Percentiles rank a stretch among this genome's conserved stretches.
Conservation (phyloP, 2,329 filamentous ascomycete genomes). For the Colletotrichum salicis region DNA sequence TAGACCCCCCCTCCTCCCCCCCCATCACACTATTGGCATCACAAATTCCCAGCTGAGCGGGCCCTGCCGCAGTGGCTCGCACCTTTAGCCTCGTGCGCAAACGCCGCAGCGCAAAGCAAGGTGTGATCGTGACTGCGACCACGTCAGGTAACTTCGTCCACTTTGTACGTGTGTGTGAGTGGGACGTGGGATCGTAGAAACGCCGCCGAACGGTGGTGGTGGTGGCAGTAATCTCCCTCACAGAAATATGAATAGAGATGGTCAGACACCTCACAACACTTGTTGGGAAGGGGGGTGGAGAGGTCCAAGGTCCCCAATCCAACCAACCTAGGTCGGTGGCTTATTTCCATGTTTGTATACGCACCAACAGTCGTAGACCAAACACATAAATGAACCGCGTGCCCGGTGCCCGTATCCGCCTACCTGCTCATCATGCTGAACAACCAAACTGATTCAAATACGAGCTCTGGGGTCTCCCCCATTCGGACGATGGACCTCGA, state of each 20-base stretch:
- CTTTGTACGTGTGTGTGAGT: not conserved
- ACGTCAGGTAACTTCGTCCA: not conserved
- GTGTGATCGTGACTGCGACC: not conserved
- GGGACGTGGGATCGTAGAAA: not conserved
- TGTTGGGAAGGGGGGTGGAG: not conserved
- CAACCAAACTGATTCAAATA: constrained; percentile 5
- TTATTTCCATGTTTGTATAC: not conserved
- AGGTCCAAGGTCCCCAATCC: not conserved
- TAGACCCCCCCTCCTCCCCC: not conserved
- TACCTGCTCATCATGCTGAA: not conserved
- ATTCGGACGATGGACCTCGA: not conserved
- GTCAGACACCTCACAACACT: too few species aligned
- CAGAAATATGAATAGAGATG: not conserved
- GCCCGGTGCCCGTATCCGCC: constrained; percentile 12
- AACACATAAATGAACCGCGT: constrained; percentile 11
- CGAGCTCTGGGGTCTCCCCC: not conserved
- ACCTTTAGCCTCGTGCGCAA: not conserved
- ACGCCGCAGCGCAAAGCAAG: not conserved
- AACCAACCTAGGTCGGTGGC: not conserved
- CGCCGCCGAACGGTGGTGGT: not conserved
- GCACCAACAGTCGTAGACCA: constrained; percentile 13
- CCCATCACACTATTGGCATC: not conserved
- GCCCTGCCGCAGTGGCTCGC: not conserved
- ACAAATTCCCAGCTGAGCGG: not conserved
- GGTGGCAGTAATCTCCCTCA: not conserved